Percentiles rank a stretch among this genome's conserved stretches.
Evolutionary conservation across 257 asterid genomes (phyloP).

Genomic region (Solanum bulbocastanum): DNA sequence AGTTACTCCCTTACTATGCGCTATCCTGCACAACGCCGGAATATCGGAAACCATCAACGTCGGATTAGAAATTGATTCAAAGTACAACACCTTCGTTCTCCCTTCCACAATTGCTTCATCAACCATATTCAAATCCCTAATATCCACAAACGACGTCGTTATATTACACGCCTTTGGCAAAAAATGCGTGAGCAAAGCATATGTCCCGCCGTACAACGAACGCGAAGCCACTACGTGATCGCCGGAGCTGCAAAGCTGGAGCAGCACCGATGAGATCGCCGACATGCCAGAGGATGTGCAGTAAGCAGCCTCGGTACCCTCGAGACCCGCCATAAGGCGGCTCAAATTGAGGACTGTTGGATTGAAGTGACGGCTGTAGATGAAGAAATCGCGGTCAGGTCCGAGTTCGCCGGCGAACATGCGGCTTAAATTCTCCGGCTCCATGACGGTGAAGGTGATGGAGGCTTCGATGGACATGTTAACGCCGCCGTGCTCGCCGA

Average conservation of each 20-base stretch:
- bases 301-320: neutral
- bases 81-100: conserved; percentile 58
- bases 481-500: conserved; percentile 98
- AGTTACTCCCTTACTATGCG: conserved; percentile 60
- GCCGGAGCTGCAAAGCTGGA: neutral
- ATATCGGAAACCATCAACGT: conserved; percentile 66
- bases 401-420: conserved; percentile 92
- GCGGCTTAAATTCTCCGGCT: conserved; percentile 77
- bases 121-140: conserved; percentile 42
- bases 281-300: neutral
- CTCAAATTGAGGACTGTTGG: conserved; percentile 84
- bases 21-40: conserved; percentile 70
- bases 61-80: conserved; percentile 74
- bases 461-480: conserved; percentile 99
- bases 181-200: conserved; percentile 67
- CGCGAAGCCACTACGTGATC: conserved; percentile 74
- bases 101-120: conserved; percentile 47
- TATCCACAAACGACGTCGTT: conserved; percentile 75
- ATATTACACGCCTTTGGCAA: conserved; percentile 68
- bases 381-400: conserved; percentile 75
- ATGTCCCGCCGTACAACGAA: conserved; percentile 85
- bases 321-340: conserved; percentile 39
- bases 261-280: neutral
- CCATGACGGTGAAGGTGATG: conserved; percentile 97
- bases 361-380: conserved; percentile 94